These are phyloP conservation scores for Pseudonectria buxi DNA, from an alignment of 2,329 filamentous ascomycete genomes.

Conservation along the genomic window DNA sequence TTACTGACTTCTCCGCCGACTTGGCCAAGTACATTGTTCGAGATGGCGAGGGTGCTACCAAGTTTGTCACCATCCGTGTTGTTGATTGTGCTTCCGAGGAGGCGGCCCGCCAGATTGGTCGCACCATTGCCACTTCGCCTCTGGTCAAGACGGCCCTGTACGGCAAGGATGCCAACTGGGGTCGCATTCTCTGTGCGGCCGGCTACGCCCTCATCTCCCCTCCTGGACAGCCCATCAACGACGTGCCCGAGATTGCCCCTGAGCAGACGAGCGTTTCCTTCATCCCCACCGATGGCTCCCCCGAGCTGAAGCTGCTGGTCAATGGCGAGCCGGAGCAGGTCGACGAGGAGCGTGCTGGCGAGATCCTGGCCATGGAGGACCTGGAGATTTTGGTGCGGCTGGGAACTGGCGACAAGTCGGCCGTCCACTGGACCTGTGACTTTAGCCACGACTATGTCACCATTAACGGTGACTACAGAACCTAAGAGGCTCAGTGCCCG, in stretches of 20 bases:
- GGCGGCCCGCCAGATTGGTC: conserved; percentile 72
- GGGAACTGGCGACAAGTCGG: conserved; percentile 61
- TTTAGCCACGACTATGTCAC: conserved; percentile 75
- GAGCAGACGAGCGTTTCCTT: conserved; percentile 73
- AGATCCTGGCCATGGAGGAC: conserved; percentile 73
- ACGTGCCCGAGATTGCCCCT: conserved; percentile 58
- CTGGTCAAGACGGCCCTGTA: conserved; percentile 97
- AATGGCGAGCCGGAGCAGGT: conserved; percentile 75
- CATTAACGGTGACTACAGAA: conserved; percentile 64
- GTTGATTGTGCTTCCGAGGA: conserved; percentile 62
- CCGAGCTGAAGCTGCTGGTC: conserved; percentile 69
- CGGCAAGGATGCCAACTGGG: conserved; percentile 97
- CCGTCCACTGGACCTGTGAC: conserved; percentile 79
- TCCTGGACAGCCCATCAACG: conserved; percentile 48
- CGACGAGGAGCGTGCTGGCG: conserved; percentile 66
- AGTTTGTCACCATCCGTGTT: conserved; percentile 91
- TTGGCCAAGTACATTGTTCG: conserved; percentile 90
- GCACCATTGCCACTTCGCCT: conserved; percentile 81
- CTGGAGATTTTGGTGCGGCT: conserved; percentile 70
- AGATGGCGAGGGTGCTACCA: conserved; percentile 95
- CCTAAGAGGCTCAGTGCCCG: conserved; percentile 30
- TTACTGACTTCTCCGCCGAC: conserved; percentile 73
- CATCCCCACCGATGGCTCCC: conserved; percentile 67
- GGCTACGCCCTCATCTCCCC: conserved; percentile 67
- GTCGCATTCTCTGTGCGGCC: conserved; percentile 88